Percentiles rank a stretch among this genome's conserved stretches.
phyloP scores from a whole-genome alignment of 306 rosid species.

The Abrus pulchellus region DNA sequence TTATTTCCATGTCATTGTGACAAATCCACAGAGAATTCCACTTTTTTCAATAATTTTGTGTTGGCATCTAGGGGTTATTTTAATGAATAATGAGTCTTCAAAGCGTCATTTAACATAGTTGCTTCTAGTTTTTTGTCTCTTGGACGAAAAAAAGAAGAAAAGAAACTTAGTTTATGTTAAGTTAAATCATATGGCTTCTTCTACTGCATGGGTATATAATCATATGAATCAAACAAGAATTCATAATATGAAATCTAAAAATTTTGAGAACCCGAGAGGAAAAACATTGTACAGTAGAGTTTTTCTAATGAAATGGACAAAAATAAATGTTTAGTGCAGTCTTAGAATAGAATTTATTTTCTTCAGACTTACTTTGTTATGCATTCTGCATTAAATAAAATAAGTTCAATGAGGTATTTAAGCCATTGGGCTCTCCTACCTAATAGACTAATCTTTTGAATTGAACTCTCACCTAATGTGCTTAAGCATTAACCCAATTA shows the following conservation, averaged over 20 bases:
- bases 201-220: not conserved
- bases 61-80: not conserved
- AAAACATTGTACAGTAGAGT: not conserved
- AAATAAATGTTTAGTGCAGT: not conserved
- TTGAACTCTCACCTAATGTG: no score
- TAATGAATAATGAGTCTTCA: not conserved
- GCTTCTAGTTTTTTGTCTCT: not conserved
- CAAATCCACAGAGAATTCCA: not conserved
- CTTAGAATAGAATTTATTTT: not conserved
- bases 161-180: not conserved
- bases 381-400: no score
- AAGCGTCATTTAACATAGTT: not conserved
- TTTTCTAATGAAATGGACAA: not conserved
- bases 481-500: not conserved
- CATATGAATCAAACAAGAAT: constrained; percentile 20
- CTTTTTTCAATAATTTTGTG: not conserved
- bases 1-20: not conserved
- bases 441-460: no score
- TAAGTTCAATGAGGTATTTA: no score
- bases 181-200: constrained; percentile 16
- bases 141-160: not conserved
- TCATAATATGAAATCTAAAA: not conserved
- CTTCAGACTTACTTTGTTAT: not conserved
- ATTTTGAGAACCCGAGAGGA: not conserved
- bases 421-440: no score